Evolutionary conservation across 306 rosid species (phyloP), one percentile per base, ranked within the genome.

Genomic region (Elaeagnus macrophylla): DNA sequence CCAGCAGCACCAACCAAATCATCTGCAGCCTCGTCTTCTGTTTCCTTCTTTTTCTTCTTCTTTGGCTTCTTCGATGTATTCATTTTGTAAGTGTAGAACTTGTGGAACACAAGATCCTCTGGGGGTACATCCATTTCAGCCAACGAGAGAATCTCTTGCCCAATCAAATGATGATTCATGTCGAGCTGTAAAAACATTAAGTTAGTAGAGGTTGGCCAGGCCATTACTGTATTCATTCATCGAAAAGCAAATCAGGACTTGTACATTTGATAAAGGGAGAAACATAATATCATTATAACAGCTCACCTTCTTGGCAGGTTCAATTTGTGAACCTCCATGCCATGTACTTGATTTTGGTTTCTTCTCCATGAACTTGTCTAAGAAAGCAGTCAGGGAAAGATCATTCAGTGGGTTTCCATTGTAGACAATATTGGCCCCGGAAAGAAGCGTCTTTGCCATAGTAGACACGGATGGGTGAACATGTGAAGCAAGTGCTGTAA

Each of bases 281-380:
- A 1, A 20, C 3, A 20, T 20, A 20, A 20, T 20, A 20, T 20
- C n/a, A 13, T 1, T 45, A 12, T 16, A 45, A 17, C 8, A 59
- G 67, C 56, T 62, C 62, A 91, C 99, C 99, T 84, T 82, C 56
- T 83, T 80, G 58, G 86, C 72, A 60, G 99, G 99, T 82, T 91
- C 99, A 65, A 87, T 87, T 77, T 84, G 85, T 25, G 99, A 87
- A 73, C 79, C 95, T 58, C 99, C 99, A 63, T 87, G 96, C 99
- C 99, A 91, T 44, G 85, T 46, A 57, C 72, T 87, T 60, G 79
- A 57, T 66, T 84, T 87, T 2, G 99, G 76, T 71, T 91, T 91
- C 71, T 91, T 91, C 82, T 91, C 99, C 99, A 91, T 87, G 71
- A 91, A 84, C 68, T 91, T 91, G 72, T 91, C 99, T 9, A 91